Evolutionary conservation across 78 protist genomes (phyloP), one percentile per base, ranked within the genome.

Genomic region (Creolimax fragrantissima): DNA sequence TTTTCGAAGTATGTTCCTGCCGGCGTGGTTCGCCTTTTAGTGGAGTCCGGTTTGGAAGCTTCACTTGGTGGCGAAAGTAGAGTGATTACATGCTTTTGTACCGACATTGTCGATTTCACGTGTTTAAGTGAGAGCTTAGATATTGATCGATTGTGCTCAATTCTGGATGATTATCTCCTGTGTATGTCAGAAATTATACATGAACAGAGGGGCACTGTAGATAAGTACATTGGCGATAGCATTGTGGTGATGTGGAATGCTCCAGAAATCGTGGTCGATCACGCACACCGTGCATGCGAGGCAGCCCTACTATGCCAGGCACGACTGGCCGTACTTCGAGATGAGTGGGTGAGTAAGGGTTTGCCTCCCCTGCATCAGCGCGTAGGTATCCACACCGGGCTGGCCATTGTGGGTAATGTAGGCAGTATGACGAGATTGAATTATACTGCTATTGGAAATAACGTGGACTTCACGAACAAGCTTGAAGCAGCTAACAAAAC

Each of bases 161-260:
- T 88, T 24, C 90, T 88, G 74, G 74, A 83, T 43, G 91, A 89
- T 44, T 89, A 89, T n/a, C 81, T 89, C n/a, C 81, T 58, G 39
- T 44, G 45, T 4, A 89, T 89, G 91, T 39, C 45, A 4, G 37
- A 4, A 17, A 89, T 89, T 4, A 35, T 89, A 3, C 35, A 85
- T 5, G 35, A 24, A 35, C 4, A 85, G n/a, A 39, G 17, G 45
- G 91, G 91, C 11, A 88, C 84, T 36, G 92, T 90, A 81, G 92
- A 90, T 88, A 90, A 90, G 88, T 90, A 74, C 88, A 90, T 90
- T 41, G 92, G 92, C 37, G 88, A 66, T 41, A 81, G 45, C 3
- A 35, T 90, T 35, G 74, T 90, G 92, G 92, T 67, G 83, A n/a
- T 90, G 42, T 90, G 92, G 92, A 90, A 90, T 32, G 92, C 67